phyloP scores from a whole-genome alignment of 2,329 filamentous ascomycete species.

The Diaporthe sp. region DNA sequence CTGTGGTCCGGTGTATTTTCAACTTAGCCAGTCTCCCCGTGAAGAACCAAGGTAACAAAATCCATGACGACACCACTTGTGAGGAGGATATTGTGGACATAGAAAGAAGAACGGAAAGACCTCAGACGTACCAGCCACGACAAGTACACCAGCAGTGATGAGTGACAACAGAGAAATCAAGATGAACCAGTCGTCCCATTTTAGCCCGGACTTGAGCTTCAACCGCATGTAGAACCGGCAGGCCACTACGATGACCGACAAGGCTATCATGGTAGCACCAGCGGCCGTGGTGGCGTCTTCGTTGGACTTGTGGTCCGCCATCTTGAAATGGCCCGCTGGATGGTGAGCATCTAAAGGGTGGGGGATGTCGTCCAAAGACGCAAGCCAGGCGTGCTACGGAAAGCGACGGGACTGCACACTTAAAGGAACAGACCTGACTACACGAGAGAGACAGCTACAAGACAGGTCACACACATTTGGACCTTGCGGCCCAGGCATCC shows the following conservation, averaged over 20 bases:
- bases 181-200: constrained; percentile 2
- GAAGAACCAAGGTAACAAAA: background rate
- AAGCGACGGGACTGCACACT: background rate
- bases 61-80: background rate
- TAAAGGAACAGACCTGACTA: background rate
- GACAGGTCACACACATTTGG: background rate
- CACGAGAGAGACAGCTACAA: background rate
- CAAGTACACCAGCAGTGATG: background rate
- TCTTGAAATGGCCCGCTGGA: background rate
- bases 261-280: background rate
- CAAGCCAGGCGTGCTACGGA: background rate
- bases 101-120: too few species aligned
- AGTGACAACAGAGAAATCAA: background rate
- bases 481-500: background rate
- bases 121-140: background rate
- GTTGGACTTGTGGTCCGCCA: background rate
- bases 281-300: background rate
- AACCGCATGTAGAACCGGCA: background rate
- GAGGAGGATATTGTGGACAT: background rate
- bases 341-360: background rate
- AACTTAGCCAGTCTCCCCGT: background rate
- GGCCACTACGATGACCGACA: background rate
- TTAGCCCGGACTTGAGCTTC: background rate
- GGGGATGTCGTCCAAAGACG: constrained; percentile 1
- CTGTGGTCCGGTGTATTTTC: background rate